Evolutionary conservation across 176 grass and related monocot species (phyloP).

Genomic region (Aegilops bicornis): DNA sequence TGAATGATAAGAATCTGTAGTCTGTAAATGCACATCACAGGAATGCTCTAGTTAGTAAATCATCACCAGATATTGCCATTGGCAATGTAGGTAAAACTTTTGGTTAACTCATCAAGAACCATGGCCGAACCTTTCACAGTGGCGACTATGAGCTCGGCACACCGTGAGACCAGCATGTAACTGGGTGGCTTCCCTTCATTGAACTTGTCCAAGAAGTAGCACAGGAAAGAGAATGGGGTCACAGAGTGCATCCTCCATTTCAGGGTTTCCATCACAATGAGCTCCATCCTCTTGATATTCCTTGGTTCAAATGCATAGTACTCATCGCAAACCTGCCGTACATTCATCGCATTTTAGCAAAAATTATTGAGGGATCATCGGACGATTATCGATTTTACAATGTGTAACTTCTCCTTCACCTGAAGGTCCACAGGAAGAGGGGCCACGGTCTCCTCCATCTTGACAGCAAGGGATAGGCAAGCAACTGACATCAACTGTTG

Average conservation of each 20-base stretch:
- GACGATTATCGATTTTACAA: background rate
- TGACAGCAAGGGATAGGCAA: constrained; percentile 78
- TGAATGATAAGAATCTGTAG: constrained; percentile 65
- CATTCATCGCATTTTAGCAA: constrained; percentile 12
- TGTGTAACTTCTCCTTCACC: constrained; percentile 41
- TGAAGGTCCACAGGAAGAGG: constrained; percentile 71
- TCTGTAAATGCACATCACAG: constrained; percentile 45
- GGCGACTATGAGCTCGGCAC: constrained; percentile 46
- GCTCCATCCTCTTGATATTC: constrained; percentile 79
- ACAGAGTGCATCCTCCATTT: constrained; percentile 82
- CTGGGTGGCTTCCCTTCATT: constrained; percentile 36
- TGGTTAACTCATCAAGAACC: background rate
- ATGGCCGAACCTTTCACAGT: constrained; percentile 68
- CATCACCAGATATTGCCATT: background rate
- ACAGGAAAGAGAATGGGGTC: constrained; percentile 69
- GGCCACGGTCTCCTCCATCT: constrained; percentile 81
- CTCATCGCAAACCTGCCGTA: constrained; percentile 44
- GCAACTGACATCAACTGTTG: constrained; percentile 71
- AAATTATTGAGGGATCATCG: background rate
- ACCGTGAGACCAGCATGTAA: constrained; percentile 34
- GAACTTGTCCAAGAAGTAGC: constrained; percentile 65
- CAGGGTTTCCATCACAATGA: constrained; percentile 51
- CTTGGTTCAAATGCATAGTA: constrained; percentile 52
- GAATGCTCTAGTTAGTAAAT: constrained; percentile 23
- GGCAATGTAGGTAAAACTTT: constrained; percentile 18